Conservation (phyloP, 495 filamentous ascomycete genomes). For the Amniculicola lignicola region DNA sequence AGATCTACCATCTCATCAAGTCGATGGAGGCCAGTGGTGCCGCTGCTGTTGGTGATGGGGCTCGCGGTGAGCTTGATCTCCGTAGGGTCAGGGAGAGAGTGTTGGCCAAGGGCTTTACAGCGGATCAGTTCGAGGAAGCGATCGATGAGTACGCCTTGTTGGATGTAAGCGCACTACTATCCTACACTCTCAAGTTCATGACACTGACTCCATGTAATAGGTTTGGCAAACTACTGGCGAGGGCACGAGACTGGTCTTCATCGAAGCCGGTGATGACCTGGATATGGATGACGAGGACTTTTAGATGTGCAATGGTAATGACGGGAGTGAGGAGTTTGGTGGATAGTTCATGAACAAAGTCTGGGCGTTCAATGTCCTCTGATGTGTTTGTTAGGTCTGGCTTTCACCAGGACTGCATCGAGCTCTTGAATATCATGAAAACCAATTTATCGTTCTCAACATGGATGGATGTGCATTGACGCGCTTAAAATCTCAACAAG, state of each 20-base stretch:
- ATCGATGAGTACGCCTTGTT: conserved; percentile 85
- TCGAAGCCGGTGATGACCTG: conserved; percentile 55
- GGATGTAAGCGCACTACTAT: conserved; percentile 63
- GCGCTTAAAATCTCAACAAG: too few relatives aligned
- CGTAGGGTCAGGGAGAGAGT: conserved; percentile 83
- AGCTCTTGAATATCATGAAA: too few relatives aligned
- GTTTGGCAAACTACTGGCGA: conserved; percentile 93
- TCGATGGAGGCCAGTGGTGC: conserved; percentile 78
- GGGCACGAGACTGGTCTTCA: conserved; percentile 81
- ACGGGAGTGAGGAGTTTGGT: conserved; percentile 2
- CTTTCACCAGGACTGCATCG: too few relatives aligned
- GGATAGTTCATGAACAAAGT: neutral
- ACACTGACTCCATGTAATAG: conserved; percentile 48
- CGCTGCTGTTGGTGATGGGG: conserved; percentile 67
- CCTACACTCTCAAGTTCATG: conserved; percentile 22
- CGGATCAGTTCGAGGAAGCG: conserved; percentile 80
- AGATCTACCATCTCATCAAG: conserved; percentile 91
- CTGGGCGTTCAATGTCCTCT: conserved; percentile 11
- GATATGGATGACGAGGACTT: conserved; percentile 49
- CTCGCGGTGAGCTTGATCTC: conserved; percentile 76
- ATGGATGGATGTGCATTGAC: too few relatives aligned
- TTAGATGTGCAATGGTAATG: conserved; percentile 3
- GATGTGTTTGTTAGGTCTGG: neutral
- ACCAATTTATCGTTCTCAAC: too few relatives aligned
- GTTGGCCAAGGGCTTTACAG: conserved; percentile 93